Evolutionary conservation across 2,329 filamentous ascomycete species (phyloP).

Genomic region (Gyromitra esculenta): DNA sequence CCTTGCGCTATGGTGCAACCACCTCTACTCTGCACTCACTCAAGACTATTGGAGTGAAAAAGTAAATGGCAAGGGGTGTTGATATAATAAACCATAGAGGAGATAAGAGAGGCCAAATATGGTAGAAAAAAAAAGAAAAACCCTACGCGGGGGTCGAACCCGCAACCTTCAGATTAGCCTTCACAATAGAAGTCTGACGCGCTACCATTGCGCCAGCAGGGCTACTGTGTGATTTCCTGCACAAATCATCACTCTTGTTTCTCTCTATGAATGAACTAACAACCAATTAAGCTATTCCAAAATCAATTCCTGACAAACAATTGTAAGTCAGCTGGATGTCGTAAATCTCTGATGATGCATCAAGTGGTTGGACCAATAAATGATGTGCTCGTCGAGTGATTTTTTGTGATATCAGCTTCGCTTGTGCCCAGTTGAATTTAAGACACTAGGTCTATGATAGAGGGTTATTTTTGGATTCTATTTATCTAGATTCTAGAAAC

Average conservation of each 20-base stretch:
- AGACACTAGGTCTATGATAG: background rate
- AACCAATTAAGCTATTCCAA: background rate
- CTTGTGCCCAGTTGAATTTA: background rate
- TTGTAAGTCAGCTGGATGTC: too few species aligned
- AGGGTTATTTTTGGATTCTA: background rate
- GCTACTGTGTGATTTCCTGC: slow-evolving; percentile 21
- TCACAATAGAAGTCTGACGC: slow-evolving; percentile 58
- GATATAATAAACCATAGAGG: background rate
- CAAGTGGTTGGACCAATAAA: background rate
- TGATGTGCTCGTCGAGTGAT: slow-evolving; percentile 17
- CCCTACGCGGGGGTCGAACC: slow-evolving; percentile 64
- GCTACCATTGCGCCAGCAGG: slow-evolving; percentile 56
- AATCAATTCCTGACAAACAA: background rate
- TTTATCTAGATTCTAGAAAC: background rate
- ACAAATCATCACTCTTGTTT: background rate
- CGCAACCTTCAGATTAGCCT: slow-evolving; percentile 67
- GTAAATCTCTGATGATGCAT: background rate
- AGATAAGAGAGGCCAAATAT: background rate
- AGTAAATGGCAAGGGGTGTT: background rate
- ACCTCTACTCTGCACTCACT: background rate
- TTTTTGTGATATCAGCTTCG: background rate
- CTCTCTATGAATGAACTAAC: background rate
- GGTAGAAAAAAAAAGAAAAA: slow-evolving; percentile 23
- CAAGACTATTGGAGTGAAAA: background rate
- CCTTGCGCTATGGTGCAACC: background rate